Evolutionary conservation across 345 rosid genomes (phyloP).

Genomic region (Bretschneidera sinensis): DNA sequence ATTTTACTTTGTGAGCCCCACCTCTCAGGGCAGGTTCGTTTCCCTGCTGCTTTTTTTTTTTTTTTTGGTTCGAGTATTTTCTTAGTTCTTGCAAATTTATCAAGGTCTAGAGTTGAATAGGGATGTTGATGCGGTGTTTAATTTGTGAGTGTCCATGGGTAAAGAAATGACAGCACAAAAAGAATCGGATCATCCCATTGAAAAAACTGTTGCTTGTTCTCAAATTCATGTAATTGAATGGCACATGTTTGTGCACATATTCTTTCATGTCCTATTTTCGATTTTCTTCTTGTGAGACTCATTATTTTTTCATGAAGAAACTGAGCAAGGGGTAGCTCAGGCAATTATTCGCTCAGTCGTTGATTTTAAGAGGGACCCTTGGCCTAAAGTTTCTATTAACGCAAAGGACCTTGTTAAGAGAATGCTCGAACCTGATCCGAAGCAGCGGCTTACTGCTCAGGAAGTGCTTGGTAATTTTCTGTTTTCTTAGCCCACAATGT

Average conservation of each 20-base stretch:
- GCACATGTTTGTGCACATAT: not conserved
- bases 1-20: no score
- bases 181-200: not conserved
- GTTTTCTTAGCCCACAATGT: not conserved
- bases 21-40: no score
- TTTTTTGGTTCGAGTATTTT: no score
- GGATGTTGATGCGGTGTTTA: no score
- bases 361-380: constrained; percentile 90
- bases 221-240: not conserved
- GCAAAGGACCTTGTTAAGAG: constrained; percentile 97
- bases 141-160: no score
- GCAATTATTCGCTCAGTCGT: constrained; percentile 83
- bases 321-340: constrained; percentile 95
- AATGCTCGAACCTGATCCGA: constrained; percentile 89
- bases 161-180: no score
- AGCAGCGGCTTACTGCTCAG: constrained; percentile 76
- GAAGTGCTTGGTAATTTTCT: constrained; percentile 72
- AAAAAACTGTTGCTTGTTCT: not conserved
- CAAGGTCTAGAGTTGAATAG: no score
- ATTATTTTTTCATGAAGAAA: constrained; percentile 48
- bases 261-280: not conserved
- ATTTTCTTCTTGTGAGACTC: constrained; percentile 1
- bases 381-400: constrained; percentile 92
- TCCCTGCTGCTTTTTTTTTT: no score
- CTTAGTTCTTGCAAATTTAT: no score